A percentile compares a stretch with the other conserved stretches of the same genome.
phyloP scores from a whole-genome alignment of 176 grass and related monocot genomes.

The Carex myosuroides region DNA sequence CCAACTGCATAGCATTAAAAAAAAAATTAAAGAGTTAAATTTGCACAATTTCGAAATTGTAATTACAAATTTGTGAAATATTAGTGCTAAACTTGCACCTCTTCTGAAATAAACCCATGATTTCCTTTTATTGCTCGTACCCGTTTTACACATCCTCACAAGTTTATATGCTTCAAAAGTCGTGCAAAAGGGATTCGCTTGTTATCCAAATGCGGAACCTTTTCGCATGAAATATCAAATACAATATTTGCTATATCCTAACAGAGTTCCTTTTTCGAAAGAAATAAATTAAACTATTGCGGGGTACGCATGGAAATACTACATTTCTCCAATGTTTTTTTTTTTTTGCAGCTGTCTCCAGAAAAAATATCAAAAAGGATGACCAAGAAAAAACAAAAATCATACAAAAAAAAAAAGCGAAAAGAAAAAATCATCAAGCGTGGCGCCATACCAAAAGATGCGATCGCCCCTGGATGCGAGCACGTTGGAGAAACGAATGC shows the following conservation, averaged over 20 bases:
- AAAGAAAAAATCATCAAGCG: neutral
- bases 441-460: constrained; percentile 15
- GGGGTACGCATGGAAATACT: neutral
- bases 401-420: neutral
- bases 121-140: neutral
- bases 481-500: constrained; percentile 18
- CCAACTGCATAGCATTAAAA: constrained; percentile 42
- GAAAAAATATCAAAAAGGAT: neutral
- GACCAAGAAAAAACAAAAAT: neutral
- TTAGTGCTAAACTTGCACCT: constrained; percentile 11
- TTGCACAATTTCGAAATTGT: no score
- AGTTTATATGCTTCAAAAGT: constrained; percentile 8
- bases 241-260: neutral
- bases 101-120: neutral
- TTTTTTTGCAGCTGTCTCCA: neutral
- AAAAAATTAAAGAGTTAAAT: neutral
- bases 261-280: neutral
- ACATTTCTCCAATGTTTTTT: neutral
- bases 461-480: constrained; percentile 30
- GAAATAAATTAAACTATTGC: neutral
- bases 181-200: constrained; percentile 17
- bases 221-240: constrained; percentile 5
- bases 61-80: neutral
- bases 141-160: neutral
- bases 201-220: neutral